A percentile compares a stretch with the other conserved stretches of the same genome.
Conservation (phyloP, 371 early-diverging fungal genomes). For the Mortierella sp. region DNA sequence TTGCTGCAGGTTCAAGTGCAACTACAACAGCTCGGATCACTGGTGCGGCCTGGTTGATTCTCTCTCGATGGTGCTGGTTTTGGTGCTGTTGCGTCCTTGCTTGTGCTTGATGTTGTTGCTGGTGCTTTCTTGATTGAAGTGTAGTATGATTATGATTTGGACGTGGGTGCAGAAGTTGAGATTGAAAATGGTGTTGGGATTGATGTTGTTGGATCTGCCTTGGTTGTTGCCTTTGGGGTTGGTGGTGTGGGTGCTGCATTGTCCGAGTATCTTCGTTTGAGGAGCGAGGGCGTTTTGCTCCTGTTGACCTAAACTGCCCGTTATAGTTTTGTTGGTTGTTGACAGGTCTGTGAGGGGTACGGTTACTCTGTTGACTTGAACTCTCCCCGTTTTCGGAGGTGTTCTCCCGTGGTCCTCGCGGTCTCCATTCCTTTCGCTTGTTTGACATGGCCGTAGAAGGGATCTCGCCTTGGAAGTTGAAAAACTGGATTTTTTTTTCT, state of each 20-base stretch:
- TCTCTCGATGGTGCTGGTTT: not conserved
- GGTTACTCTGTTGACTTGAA: not conserved
- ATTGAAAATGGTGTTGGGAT: not conserved
- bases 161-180: not conserved
- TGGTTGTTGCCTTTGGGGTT: not conserved
- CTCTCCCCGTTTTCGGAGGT: not conserved
- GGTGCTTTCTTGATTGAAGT: not conserved
- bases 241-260: not conserved
- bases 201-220: not conserved
- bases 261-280: not conserved
- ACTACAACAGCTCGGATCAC: not conserved
- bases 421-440: constrained; percentile 13
- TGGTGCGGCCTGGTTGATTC: not conserved
- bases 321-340: not conserved
- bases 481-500: not conserved
- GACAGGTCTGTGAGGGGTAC: not conserved
- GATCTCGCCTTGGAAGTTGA: not conserved
- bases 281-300: not conserved
- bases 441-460: not conserved
- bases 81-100: not conserved
- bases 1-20: not conserved
- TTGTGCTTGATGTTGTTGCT: not conserved
- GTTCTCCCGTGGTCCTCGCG: not conserved
- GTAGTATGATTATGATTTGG: not conserved
- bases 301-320: not conserved